phyloP scores from a whole-genome alignment of 805 yeast genomes.

The Candida tibetensis region DNA sequence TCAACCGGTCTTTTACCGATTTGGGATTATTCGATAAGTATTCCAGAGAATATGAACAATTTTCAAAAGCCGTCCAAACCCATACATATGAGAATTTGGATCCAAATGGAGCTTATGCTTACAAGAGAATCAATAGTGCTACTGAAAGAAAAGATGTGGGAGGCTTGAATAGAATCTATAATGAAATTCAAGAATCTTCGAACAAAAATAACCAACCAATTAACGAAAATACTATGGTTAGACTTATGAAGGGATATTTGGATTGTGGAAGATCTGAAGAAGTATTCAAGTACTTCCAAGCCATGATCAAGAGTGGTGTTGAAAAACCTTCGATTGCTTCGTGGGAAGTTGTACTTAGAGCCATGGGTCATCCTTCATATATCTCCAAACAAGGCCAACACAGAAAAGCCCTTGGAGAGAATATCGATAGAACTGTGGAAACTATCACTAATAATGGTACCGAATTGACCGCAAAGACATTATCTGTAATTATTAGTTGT shows the following conservation, averaged over 20 bases:
- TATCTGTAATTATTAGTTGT: constrained; percentile 46
- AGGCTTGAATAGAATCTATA: constrained; percentile 20
- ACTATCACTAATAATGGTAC: constrained; percentile 28
- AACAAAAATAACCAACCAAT: constrained; percentile 29
- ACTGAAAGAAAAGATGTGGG: constrained; percentile 16
- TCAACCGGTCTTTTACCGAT: constrained; percentile 17
- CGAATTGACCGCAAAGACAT: constrained; percentile 47
- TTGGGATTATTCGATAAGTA: constrained; percentile 11
- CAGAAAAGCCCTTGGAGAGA: constrained; percentile 19
- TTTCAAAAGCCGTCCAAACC: constrained; percentile 5
- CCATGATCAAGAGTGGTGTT: constrained; percentile 38
- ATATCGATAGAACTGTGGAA: constrained; percentile 26
- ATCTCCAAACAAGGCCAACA: constrained; percentile 24
- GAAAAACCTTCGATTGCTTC: constrained; percentile 40
- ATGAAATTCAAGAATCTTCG: constrained; percentile 24
- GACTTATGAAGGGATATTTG: constrained; percentile 47
- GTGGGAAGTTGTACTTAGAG: constrained; percentile 60
- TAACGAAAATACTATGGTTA: constrained; percentile 38
- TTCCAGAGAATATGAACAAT: constrained; percentile 4
- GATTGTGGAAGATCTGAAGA: constrained; percentile 30
- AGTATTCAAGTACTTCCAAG: constrained; percentile 50
- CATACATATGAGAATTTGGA: constrained; percentile 23
- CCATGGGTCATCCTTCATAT: constrained; percentile 39
- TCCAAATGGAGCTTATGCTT: constrained; percentile 31
- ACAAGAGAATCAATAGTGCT: constrained; percentile 21